These are phyloP conservation scores for Porphyrellus sp. DNA, from an alignment of 1,284 basidiomycete species.

Conservation along the genomic window DNA sequence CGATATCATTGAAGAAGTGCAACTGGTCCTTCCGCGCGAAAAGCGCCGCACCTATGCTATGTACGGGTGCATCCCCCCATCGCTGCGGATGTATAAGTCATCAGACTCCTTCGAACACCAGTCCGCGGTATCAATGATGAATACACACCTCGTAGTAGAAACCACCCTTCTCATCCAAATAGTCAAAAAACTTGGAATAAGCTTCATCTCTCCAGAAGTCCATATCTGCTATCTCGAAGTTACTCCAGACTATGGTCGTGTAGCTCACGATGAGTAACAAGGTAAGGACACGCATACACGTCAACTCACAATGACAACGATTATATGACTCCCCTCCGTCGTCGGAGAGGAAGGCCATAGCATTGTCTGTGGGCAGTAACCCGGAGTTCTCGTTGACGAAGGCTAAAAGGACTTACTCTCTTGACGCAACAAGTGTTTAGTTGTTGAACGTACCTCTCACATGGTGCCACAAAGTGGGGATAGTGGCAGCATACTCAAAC, in stretches of 20 bases:
- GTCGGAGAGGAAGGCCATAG: conserved; percentile 79
- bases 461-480: conserved; percentile 80
- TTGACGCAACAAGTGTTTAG: background rate
- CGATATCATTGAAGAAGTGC: conserved; percentile 68
- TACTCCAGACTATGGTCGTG: conserved; percentile 69
- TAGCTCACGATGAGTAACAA: conserved; percentile 1
- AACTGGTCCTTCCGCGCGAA: conserved; percentile 80
- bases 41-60: conserved; percentile 82
- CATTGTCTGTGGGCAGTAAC: conserved; percentile 68
- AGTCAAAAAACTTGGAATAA: conserved; percentile 84
- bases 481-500: conserved; percentile 83
- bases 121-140: background rate
- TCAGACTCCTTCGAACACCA: background rate
- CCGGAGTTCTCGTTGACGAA: conserved; percentile 76
- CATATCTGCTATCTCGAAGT: conserved; percentile 86
- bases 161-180: conserved; percentile 82
- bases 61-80: conserved; percentile 92
- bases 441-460: conserved; percentile 53
- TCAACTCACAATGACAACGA: conserved; percentile 78
- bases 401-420: conserved; percentile 41
- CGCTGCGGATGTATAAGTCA: conserved; percentile 40
- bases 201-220: conserved; percentile 82
- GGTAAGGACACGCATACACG: background rate
- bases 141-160: conserved; percentile 78
- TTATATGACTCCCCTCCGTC: conserved; percentile 81